Percentiles rank a stretch among this genome's conserved stretches.
Evolutionary conservation across 768 basidiomycete species (phyloP).

Genomic region (Tulasnella sp.): DNA sequence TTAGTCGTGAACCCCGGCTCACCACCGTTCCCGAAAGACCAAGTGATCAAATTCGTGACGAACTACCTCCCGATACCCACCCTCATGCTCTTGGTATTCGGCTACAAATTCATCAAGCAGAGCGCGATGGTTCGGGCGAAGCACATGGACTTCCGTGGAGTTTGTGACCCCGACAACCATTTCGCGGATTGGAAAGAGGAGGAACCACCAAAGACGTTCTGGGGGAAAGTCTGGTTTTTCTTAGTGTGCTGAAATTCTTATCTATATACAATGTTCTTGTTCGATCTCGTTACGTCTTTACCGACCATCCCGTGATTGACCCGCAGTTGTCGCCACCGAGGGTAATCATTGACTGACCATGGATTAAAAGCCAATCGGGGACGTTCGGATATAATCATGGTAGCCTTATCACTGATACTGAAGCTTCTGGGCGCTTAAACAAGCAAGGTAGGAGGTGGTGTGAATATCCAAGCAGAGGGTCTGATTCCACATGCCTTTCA

Average conservation of each 20-base stretch:
- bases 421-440: no score
- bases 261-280: no score
- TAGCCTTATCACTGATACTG: no score
- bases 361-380: no score
- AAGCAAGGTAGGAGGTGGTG: no score
- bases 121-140: neutral
- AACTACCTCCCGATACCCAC: slow-evolving; percentile 11
- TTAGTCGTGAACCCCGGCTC: neutral
- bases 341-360: no score
- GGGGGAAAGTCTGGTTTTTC: neutral
- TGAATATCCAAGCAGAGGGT: no score
- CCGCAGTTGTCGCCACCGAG: no score
- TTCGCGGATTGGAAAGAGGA: neutral
- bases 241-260: neutral
- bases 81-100: slow-evolving; percentile 16
- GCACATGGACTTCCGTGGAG: slow-evolving; percentile 14
- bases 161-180: neutral
- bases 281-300: no score
- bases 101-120: slow-evolving; percentile 18
- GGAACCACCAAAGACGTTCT: neutral
- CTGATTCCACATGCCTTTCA: no score
- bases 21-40: neutral
- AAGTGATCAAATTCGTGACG: slow-evolving; percentile 7
- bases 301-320: no score
- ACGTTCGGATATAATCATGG: no score